Percentiles rank a stretch among this genome's conserved stretches.
These are phyloP conservation scores for Calonectria montana DNA, from an alignment of 2,329 filamentous ascomycete genomes.

Conservation along the genomic window DNA sequence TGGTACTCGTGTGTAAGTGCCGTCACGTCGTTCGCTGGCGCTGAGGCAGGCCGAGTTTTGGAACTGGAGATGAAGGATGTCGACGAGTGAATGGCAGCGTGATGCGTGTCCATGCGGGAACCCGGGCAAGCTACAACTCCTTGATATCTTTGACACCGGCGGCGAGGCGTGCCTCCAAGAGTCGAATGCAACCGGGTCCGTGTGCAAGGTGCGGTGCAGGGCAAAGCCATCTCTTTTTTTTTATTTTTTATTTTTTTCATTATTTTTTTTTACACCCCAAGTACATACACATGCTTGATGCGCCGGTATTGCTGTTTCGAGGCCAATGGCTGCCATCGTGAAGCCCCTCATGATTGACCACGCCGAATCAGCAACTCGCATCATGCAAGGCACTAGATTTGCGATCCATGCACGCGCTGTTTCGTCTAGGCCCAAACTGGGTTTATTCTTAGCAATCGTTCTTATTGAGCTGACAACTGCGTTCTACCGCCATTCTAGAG, in stretches of 20 bases:
- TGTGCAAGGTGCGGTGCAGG: not conserved
- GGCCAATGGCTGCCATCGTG: not conserved
- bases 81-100: not conserved
- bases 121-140: not conserved
- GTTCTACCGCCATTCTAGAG: slow-evolving; percentile 18
- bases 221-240: slow-evolving; percentile 1
- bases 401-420: not conserved
- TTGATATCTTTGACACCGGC: slow-evolving; percentile 14
- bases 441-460: not conserved
- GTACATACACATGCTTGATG: slow-evolving; percentile 6
- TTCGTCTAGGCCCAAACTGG: not conserved
- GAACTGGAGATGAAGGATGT: slow-evolving; percentile 5
- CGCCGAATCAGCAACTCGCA: slow-evolving; percentile 24
- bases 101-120: not conserved
- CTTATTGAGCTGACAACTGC: slow-evolving; percentile 2
- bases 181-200: not conserved
- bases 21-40: not conserved
- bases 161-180: slow-evolving; percentile 6
- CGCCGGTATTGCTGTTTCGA: not conserved
- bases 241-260: not conserved
- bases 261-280: not conserved
- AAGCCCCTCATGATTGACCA: not conserved
- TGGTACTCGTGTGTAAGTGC: slow-evolving; percentile 2
- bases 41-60: not conserved
- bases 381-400: slow-evolving; percentile 34